Percentiles rank a stretch among this genome's conserved stretches.
Evolutionary conservation across 495 filamentous ascomycete genomes (phyloP).

Genomic region (Penicillium argentinense): DNA sequence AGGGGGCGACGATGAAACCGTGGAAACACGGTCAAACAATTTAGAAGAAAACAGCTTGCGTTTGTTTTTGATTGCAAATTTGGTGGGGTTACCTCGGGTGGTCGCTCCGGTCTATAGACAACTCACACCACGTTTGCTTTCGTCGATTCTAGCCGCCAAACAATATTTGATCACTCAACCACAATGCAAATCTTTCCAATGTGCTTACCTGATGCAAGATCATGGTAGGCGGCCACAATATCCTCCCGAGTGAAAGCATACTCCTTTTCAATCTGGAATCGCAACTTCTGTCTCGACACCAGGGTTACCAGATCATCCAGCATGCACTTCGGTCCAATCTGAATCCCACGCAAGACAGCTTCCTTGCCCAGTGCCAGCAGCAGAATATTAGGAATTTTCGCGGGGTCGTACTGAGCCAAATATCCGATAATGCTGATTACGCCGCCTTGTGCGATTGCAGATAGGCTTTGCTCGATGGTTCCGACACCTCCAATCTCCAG

Average conservation of each 20-base stretch:
- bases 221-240: conserved; percentile 10
- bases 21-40: no score
- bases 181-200: conserved; percentile 18
- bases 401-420: conserved; percentile 6
- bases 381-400: conserved; percentile 5
- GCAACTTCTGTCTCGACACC: conserved; percentile 2
- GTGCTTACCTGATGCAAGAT: conserved; percentile 10
- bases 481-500: conserved; percentile 7
- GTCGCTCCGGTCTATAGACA: no score
- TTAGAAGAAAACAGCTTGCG: no score
- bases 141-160: no score
- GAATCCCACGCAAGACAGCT: conserved; percentile 13
- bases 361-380: conserved; percentile 12
- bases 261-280: conserved; percentile 16
- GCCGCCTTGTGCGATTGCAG: conserved; percentile 16
- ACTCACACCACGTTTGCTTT: neutral
- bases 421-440: conserved; percentile 19
- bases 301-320: conserved; percentile 14
- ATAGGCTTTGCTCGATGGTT: conserved; percentile 14
- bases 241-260: conserved; percentile 14
- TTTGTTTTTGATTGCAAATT: no score
- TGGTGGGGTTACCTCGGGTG: no score
- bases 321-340: conserved; percentile 14
- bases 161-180: conserved; percentile 4
- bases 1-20: no score